Conservation (phyloP, 2,329 filamentous ascomycete species). For the Zymoseptoria crescenta region DNA sequence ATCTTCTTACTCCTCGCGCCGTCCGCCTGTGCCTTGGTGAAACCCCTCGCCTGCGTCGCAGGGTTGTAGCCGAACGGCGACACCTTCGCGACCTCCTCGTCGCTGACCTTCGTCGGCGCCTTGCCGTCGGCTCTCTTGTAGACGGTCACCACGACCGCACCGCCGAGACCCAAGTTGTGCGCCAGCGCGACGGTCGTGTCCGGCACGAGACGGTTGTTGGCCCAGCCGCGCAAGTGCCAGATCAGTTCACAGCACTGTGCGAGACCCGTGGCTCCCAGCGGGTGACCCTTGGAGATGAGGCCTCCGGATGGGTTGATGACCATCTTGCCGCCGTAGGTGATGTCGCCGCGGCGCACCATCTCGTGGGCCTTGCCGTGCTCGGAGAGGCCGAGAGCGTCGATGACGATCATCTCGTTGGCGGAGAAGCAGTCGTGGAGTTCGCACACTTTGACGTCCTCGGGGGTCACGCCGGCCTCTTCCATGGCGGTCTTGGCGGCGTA, state of each 20-base stretch:
- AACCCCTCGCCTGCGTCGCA: constrained; percentile 77
- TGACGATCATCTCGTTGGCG: constrained; percentile 83
- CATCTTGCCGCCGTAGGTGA: constrained; percentile 73
- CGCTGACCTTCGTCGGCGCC: constrained; percentile 52
- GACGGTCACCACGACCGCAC: constrained; percentile 81
- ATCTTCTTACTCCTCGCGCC: constrained; percentile 62
- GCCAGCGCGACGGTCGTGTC: constrained; percentile 69
- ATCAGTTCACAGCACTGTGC: constrained; percentile 95
- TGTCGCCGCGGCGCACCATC: constrained; percentile 76
- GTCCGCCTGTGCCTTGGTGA: constrained; percentile 68
- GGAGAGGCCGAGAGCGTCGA: constrained; percentile 74
- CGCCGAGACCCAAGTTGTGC: constrained; percentile 87
- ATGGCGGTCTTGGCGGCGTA: constrained; percentile 61
- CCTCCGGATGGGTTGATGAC: constrained; percentile 46
- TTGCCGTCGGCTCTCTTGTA: constrained; percentile 76
- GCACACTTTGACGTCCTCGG: constrained; percentile 69
- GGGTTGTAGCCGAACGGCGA: constrained; percentile 86
- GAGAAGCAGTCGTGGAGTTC: constrained; percentile 97
- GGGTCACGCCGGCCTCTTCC: constrained; percentile 58
- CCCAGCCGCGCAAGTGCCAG: constrained; percentile 94
- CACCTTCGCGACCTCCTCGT: constrained; percentile 54
- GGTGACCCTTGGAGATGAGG: constrained; percentile 92
- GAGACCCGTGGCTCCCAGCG: constrained; percentile 82
- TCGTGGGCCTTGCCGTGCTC: constrained; percentile 81
- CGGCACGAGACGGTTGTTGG: constrained; percentile 71